Evolutionary conservation across 768 basidiomycete species (phyloP).

Genomic region (Myochromella boudieri): DNA sequence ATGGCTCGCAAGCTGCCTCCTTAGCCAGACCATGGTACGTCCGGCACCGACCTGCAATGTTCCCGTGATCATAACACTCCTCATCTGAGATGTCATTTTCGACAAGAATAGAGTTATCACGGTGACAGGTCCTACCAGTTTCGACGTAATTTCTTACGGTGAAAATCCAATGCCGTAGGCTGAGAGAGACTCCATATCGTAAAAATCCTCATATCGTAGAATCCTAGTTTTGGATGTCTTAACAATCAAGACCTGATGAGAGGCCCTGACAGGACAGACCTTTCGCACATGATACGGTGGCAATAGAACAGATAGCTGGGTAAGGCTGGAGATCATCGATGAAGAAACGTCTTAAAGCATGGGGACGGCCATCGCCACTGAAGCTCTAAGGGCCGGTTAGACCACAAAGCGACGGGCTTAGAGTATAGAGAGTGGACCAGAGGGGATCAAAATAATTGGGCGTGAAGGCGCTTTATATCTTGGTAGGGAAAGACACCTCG

Average conservation of each 20-base stretch:
- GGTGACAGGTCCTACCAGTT: no score
- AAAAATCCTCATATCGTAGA: no score
- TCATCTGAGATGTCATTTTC: no score
- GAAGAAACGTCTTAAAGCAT: not conserved
- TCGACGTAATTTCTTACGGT: no score
- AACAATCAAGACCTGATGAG: no score
- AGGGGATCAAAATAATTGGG: slow-evolving; percentile 8
- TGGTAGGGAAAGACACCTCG: not conserved
- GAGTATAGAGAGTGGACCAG: not conserved
- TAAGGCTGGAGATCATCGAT: slow-evolving; percentile 8
- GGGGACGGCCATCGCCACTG: no score
- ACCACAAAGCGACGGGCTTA: not conserved
- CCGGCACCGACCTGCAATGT: not conserved
- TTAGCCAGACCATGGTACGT: not conserved
- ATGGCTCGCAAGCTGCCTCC: slow-evolving; percentile 1
- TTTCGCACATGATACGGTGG: not conserved
- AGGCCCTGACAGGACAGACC: not conserved
- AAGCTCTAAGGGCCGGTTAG: no score
- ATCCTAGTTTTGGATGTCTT: no score
- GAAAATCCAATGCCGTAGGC: no score
- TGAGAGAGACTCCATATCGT: no score
- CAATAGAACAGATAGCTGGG: slow-evolving; percentile 6
- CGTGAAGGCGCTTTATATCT: slow-evolving; percentile 13
- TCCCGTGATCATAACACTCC: slow-evolving; percentile 10
- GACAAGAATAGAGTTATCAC: no score